Evolutionary conservation across 345 rosid species (phyloP), one percentile per base, ranked within the genome.

Genomic region (Eucalyptus caleyi): DNA sequence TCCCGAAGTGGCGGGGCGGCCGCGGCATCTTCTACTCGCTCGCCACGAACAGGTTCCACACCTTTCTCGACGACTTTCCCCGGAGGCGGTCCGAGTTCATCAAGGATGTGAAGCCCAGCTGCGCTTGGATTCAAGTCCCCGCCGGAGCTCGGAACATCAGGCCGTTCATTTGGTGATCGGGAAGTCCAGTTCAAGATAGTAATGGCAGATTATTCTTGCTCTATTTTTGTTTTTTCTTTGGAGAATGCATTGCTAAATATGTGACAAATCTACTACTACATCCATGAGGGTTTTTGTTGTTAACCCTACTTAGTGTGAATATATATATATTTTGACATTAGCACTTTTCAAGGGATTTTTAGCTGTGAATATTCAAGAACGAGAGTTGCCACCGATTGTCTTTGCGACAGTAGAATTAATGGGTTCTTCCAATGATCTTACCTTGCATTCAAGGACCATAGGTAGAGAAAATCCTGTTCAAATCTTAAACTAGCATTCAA

Each of bases 181-280:
- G 27, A 40, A 77, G 45, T 72, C 37, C 21, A 56, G 0, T 24
- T 56, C 77, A 16, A 65, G 37, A 65, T 65, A 7, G 77, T 15
- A 65, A 65, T n/a, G 11, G 77, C 77, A 15, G 18, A 14, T 65
- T 62, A 62, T 62, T 62, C 18, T 15, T 14, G 16, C 30, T 62
- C 72, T 30, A 62, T 21, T 0, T 16, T 0, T 51, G 3, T 51
- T 16, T 6, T 16, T 6, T 50, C 0, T 49, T 0, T 0, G 16
- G 56, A 7, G 1, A 51, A 51, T 51, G 56, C 0, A 18, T 51
- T 51, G 23, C 23, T 50, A 50, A 50, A 50, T 16, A 16, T 2
- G 53, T 6, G 53, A 50, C 19, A 50, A 50, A 50, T 50, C 19
- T 50, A 50, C 53, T 50, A 50, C 56, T 7, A 18, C 69, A 6